Percentiles rank a stretch among this genome's conserved stretches.
Conservation (phyloP, 805 yeast species). For the Hanseniaspora vineae region DNA sequence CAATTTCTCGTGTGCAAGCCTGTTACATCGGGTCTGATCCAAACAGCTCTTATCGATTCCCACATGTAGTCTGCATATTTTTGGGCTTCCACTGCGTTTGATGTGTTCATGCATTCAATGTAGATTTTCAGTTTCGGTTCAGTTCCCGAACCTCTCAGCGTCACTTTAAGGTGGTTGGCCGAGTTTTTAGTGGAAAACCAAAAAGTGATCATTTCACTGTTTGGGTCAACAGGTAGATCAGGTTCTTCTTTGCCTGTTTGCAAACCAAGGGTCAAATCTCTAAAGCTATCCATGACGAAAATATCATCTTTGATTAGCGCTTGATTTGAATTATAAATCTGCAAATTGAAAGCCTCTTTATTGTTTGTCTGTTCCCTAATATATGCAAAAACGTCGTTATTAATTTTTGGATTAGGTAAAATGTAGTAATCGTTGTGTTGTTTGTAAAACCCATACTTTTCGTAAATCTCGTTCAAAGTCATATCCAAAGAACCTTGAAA, state of each 20-base stretch:
- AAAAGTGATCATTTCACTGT: conserved; percentile 81
- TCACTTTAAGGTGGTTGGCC: conserved; percentile 30
- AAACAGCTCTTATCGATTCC: conserved; percentile 40
- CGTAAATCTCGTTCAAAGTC: conserved; percentile 44
- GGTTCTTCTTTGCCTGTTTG: conserved; percentile 47
- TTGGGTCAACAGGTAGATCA: conserved; percentile 51
- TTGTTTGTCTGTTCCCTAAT: conserved; percentile 38
- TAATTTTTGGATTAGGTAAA: conserved; percentile 39
- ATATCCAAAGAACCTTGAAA: conserved; percentile 32
- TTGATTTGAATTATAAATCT: too few species aligned
- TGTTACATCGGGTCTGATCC: conserved; percentile 55
- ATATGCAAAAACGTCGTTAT: conserved; percentile 40
- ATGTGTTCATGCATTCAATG: conserved; percentile 42
- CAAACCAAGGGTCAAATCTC: conserved; percentile 75
- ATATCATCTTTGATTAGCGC: neutral
- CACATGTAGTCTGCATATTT: conserved; percentile 52
- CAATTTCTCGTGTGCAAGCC: conserved; percentile 23
- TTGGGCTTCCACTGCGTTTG: conserved; percentile 33
- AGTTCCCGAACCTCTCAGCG: conserved; percentile 91
- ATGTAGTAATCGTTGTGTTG: conserved; percentile 81
- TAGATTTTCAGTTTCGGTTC: conserved; percentile 91
- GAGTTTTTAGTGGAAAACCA: conserved; percentile 22
- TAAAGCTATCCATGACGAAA: conserved; percentile 49
- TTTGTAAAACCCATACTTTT: conserved; percentile 65
- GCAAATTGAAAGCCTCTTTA: conserved; percentile 30